Conservation (phyloP, 2,329 filamentous ascomycete species). For the Aureobasidium musti region DNA sequence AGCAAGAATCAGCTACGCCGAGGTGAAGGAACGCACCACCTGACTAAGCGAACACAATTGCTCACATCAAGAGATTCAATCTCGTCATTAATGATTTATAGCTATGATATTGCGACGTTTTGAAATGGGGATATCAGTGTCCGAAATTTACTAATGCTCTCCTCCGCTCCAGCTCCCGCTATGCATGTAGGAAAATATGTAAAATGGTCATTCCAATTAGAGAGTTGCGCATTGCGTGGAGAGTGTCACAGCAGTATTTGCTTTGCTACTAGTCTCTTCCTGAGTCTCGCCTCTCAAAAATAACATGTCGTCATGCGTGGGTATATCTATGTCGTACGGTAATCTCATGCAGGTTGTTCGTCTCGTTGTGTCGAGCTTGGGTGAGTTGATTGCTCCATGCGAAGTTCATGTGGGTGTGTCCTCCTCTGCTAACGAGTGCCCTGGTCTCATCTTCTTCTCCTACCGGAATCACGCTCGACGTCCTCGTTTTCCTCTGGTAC, state of each 20-base stretch:
- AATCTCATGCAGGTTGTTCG: neutral
- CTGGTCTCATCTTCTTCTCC: neutral
- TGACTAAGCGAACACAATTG: neutral
- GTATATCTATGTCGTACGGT: constrained; percentile 3
- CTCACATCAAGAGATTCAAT: too few species aligned
- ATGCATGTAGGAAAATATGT: neutral
- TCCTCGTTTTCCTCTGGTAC: constrained; percentile 69
- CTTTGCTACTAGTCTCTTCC: neutral
- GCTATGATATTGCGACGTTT: too few species aligned
- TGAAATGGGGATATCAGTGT: too few species aligned
- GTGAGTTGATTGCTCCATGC: neutral
- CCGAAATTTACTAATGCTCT: neutral
- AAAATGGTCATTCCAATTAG: neutral
- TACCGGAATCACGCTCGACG: constrained; percentile 31
- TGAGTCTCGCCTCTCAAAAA: neutral
- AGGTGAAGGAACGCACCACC: neutral
- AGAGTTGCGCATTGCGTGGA: neutral
- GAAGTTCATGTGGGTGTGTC: neutral
- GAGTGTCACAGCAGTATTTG: too few species aligned
- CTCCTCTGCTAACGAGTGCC: neutral
- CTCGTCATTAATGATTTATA: too few species aligned
- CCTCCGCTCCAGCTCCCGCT: neutral
- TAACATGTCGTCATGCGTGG: neutral
- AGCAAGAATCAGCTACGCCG: neutral
- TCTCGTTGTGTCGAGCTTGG: neutral